Percentiles rank a stretch among this genome's conserved stretches.
phyloP scores from a whole-genome alignment of 1,284 basidiomycete genomes.

The Leccinum fallax region DNA sequence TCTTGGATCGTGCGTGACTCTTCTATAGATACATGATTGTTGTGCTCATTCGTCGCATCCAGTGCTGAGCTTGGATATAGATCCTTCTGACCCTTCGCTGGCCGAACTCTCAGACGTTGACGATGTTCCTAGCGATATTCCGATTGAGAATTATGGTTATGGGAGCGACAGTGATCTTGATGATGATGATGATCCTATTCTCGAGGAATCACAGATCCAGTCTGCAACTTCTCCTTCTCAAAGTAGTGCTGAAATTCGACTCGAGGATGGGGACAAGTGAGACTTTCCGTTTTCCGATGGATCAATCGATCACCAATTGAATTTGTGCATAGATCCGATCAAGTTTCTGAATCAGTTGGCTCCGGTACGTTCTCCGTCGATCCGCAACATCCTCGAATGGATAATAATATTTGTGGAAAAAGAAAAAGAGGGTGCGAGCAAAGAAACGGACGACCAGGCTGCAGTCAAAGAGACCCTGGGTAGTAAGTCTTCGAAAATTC shows the following conservation, averaged over 20 bases:
- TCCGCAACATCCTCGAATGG: constrained; percentile 9
- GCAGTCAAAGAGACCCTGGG: not conserved
- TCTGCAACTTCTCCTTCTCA: not conserved
- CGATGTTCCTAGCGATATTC: constrained; percentile 11
- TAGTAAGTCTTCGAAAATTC: not conserved
- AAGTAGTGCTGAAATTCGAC: not conserved
- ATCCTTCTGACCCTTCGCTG: constrained; percentile 15
- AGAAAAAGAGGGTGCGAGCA: not conserved
- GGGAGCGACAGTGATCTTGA: constrained; percentile 32
- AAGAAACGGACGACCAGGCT: constrained; percentile 4
- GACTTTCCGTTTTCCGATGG: not conserved
- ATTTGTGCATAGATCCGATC: constrained; percentile 14
- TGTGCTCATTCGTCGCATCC: not conserved
- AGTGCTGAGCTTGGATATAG: constrained; percentile 25
- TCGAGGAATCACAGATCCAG: not conserved
- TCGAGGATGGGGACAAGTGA: constrained; percentile 16
- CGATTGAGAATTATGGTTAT: constrained; percentile 11
- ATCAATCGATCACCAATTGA: not conserved
- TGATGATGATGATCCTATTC: constrained; percentile 15
- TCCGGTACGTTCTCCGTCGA: constrained; percentile 31
- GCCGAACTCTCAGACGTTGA: constrained; percentile 17
- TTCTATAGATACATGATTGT: not conserved
- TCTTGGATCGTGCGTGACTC: constrained; percentile 21
- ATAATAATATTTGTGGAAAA: not conserved
- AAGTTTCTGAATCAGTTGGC: constrained; percentile 17